Conservation (phyloP, 495 filamentous ascomycete genomes). For the Thermothielavioides terrestris region DNA sequence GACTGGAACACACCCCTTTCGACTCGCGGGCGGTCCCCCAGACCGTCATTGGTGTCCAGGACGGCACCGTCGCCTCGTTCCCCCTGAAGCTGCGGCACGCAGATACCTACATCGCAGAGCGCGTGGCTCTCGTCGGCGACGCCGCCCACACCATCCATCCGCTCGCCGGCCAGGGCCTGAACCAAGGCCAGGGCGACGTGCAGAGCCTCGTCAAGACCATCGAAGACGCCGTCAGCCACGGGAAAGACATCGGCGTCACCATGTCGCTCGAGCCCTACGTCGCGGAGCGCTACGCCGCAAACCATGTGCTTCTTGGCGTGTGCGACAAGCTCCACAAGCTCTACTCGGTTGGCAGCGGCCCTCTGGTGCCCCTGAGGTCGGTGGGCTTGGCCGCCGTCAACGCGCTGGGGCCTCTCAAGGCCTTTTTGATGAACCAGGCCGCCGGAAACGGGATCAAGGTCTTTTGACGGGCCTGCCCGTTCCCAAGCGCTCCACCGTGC, state of each 20-base stretch:
- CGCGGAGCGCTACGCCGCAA: slow-evolving; percentile 66
- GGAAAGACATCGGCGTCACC: slow-evolving; percentile 65
- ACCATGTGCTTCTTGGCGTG: slow-evolving; percentile 78
- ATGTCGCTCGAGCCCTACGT: slow-evolving; percentile 74
- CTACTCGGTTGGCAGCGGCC: slow-evolving; percentile 66
- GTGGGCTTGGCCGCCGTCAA: slow-evolving; percentile 72
- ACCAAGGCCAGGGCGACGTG: slow-evolving; percentile 85
- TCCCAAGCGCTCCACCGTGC: background rate
- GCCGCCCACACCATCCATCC: slow-evolving; percentile 94
- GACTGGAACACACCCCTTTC: slow-evolving; percentile 57
- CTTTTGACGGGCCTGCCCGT: slow-evolving; percentile 25
- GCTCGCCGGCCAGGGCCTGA: slow-evolving; percentile 88
- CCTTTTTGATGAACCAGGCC: slow-evolving; percentile 82
- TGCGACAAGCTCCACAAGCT: slow-evolving; percentile 92
- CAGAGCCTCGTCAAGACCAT: slow-evolving; percentile 65
- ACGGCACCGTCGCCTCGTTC: slow-evolving; percentile 77
- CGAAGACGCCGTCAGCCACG: slow-evolving; percentile 66
- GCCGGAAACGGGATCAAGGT: slow-evolving; percentile 50
- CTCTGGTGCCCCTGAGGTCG: slow-evolving; percentile 67
- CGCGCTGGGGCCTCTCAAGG: slow-evolving; percentile 68
- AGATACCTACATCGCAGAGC: slow-evolving; percentile 79
- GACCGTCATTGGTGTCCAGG: slow-evolving; percentile 57
- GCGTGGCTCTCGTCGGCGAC: slow-evolving; percentile 83
- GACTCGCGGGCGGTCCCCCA: slow-evolving; percentile 39
- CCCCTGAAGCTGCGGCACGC: slow-evolving; percentile 86